Conservation (phyloP, 139 green algal species). For the Chlamydomonas incerta region DNA sequence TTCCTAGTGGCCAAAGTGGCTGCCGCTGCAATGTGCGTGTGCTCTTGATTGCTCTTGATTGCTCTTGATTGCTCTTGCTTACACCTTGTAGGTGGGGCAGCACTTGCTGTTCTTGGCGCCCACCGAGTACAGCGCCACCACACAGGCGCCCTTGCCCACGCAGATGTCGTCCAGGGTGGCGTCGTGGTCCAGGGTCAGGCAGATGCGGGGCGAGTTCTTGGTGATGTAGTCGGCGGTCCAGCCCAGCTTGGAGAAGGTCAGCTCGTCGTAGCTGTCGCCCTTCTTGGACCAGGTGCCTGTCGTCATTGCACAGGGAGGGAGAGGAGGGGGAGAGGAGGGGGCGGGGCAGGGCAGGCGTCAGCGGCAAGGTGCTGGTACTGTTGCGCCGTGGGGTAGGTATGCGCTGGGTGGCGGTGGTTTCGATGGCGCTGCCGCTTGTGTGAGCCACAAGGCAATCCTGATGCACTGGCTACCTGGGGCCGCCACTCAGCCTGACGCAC, state of each 20-base stretch:
- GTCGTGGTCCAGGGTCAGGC: background rate
- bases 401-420: no score
- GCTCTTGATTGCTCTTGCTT: no score
- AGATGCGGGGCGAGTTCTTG: background rate
- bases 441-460: no score
- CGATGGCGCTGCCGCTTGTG: no score
- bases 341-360: no score
- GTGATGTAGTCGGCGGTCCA: background rate
- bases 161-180: background rate
- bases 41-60: no score
- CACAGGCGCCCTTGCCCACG: background rate
- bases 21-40: no score
- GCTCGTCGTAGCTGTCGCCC: background rate
- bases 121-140: background rate
- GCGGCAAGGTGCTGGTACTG: no score
- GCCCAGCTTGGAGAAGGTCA: constrained; percentile 2
- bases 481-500: background rate
- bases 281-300: constrained; percentile 1
- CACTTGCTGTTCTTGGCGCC: background rate
- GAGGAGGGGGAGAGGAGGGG: no score
- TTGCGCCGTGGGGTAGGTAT: no score
- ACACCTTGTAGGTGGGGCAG: constrained; percentile 2
- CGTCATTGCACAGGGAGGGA: no score
- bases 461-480: background rate
- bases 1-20: no score